Percentiles rank a stretch among this genome's conserved stretches.
Evolutionary conservation across 1,284 basidiomycete species (phyloP).

Genomic region (Boletus smithii): DNA sequence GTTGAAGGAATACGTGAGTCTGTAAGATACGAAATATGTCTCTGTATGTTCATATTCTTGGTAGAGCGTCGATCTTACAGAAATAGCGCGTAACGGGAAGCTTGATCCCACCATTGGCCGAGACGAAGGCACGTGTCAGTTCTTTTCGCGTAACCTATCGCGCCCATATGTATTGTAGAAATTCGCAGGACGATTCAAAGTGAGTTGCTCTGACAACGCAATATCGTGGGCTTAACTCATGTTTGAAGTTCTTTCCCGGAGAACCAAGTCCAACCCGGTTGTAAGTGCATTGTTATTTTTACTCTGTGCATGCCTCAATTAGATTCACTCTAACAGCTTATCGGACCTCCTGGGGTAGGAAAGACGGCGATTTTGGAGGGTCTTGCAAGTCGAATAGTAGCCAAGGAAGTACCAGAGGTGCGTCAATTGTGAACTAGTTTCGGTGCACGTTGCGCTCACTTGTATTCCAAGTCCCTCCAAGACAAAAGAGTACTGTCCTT

Average conservation of each 20-base stretch:
- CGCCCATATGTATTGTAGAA: slow-evolving; percentile 46
- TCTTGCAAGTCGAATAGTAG: slow-evolving; percentile 83
- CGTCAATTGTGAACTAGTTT: slow-evolving; percentile 15
- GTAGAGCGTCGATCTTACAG: slow-evolving; percentile 80
- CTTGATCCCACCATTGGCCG: slow-evolving; percentile 88
- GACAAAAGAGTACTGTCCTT: slow-evolving; percentile 79
- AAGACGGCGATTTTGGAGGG: slow-evolving; percentile 95
- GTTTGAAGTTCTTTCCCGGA: slow-evolving; percentile 61
- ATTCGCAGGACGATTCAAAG: slow-evolving; percentile 89
- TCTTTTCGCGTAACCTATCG: neutral
- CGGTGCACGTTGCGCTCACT: neutral
- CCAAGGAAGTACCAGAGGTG: slow-evolving; percentile 90
- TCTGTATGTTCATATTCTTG: neutral
- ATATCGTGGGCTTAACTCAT: neutral
- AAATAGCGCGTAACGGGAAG: slow-evolving; percentile 79
- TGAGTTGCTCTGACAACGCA: slow-evolving; percentile 36
- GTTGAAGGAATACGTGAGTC: slow-evolving; percentile 76
- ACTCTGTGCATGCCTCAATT: neutral
- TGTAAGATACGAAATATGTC: neutral
- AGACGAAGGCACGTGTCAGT: slow-evolving; percentile 60
- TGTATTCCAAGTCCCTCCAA: slow-evolving; percentile 61
- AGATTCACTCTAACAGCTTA: slow-evolving; percentile 45
- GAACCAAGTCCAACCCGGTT: slow-evolving; percentile 89
- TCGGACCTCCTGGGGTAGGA: slow-evolving; percentile 81
- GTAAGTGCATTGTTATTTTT: slow-evolving; percentile 41